Evolutionary conservation across 805 yeast species (phyloP).

Genomic region (Candida vaughaniae): DNA sequence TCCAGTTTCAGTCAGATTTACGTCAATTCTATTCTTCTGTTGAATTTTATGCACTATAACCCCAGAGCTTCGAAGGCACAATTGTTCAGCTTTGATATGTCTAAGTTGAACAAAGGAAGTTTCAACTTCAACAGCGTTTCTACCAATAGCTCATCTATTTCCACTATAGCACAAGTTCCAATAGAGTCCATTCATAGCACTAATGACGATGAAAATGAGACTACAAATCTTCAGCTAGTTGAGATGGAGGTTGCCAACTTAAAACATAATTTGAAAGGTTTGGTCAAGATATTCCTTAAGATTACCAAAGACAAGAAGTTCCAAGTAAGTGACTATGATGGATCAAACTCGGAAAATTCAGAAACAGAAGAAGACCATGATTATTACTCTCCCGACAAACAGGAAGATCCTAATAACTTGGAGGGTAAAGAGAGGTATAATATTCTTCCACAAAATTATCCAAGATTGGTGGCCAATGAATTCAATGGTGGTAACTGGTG

Average conservation of each 20-base stretch:
- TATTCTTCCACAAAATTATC: conserved; percentile 62
- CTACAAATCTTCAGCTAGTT: conserved; percentile 27
- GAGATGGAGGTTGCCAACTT: conserved; percentile 39
- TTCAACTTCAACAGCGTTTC: conserved; percentile 10
- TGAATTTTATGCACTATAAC: conserved; percentile 40
- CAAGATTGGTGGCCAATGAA: conserved; percentile 63
- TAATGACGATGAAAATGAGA: conserved; percentile 8
- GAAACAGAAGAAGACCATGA: conserved; percentile 7
- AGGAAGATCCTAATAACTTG: neutral
- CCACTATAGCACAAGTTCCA: conserved; percentile 18
- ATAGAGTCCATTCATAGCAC: conserved; percentile 8
- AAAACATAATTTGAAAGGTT: conserved; percentile 27
- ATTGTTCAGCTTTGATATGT: conserved; percentile 30
- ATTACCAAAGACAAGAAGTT: conserved; percentile 34
- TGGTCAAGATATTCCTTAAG: conserved; percentile 29
- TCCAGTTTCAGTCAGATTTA: conserved; percentile 60
- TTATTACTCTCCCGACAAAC: neutral
- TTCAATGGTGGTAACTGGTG: conserved; percentile 82
- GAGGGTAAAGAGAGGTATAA: conserved; percentile 33
- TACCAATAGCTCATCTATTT: conserved; percentile 17
- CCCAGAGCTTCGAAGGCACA: conserved; percentile 22
- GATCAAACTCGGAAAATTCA: conserved; percentile 31
- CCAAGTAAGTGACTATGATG: conserved; percentile 34
- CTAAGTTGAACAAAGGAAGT: conserved; percentile 22
- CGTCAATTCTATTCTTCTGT: conserved; percentile 62